Percentiles rank a stretch among this genome's conserved stretches.
Conservation (phyloP, 2,329 filamentous ascomycete genomes). For the Arthroderma sp. region DNA sequence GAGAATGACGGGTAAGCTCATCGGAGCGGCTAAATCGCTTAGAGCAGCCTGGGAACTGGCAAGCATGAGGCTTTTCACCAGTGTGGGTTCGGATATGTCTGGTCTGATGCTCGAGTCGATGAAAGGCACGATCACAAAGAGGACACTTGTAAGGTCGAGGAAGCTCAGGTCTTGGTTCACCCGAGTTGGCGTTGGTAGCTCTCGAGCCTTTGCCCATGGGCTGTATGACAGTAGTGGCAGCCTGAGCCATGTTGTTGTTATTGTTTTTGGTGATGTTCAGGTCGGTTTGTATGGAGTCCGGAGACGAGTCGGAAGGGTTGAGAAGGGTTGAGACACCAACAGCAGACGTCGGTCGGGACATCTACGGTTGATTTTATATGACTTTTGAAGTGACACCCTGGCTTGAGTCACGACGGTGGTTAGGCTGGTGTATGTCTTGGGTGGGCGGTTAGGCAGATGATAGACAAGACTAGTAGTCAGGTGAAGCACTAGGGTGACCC, state of each 20-base stretch:
- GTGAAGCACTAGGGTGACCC: constrained; percentile 10
- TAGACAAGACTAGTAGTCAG: constrained; percentile 12
- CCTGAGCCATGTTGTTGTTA: background rate
- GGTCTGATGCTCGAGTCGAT: constrained; percentile 89
- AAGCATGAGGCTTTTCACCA: constrained; percentile 94
- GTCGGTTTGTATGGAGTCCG: background rate
- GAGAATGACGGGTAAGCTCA: constrained; percentile 88
- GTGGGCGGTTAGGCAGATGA: constrained; percentile 6
- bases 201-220: constrained; percentile 4
- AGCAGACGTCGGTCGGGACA: background rate
- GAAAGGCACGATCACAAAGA: constrained; percentile 95
- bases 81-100: constrained; percentile 93
- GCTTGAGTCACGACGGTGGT: constrained; percentile 3
- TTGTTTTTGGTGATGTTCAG: background rate
- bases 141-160: constrained; percentile 97
- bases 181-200: constrained; percentile 22
- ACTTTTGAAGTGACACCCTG: background rate
- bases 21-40: constrained; percentile 96
- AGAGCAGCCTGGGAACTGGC: constrained; percentile 87
- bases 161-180: constrained; percentile 53
- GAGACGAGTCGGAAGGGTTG: background rate
- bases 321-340: background rate
- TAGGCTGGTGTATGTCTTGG: constrained; percentile 10
- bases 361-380: too few relatives aligned
- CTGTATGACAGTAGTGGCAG: background rate